These are phyloP conservation scores for Ulota crispa DNA, from an alignment of 225 moss, liverwort and hornwort species.

Conservation along the genomic window DNA sequence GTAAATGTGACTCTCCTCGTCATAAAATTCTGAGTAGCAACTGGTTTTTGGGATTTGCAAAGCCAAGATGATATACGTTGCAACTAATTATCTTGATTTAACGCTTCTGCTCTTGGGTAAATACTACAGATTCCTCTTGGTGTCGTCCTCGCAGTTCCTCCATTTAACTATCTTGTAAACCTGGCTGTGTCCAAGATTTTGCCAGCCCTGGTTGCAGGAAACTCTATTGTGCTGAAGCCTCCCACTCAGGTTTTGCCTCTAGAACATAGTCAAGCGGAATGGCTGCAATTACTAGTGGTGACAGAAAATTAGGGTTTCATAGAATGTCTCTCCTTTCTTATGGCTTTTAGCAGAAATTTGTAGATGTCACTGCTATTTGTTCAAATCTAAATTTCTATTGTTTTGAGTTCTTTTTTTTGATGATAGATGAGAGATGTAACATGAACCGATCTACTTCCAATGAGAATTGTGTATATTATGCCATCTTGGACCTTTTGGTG, in stretches of 20 bases:
- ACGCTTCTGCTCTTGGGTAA: neutral
- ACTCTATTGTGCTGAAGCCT: conserved; percentile 72
- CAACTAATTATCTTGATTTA: neutral
- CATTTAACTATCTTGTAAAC: conserved; percentile 82
- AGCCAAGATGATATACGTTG: neutral
- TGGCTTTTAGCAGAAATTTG: neutral
- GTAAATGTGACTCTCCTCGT: conserved; percentile 19
- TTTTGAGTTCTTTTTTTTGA: neutral
- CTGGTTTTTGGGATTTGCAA: neutral
- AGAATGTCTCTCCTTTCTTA: neutral
- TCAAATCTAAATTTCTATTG: neutral
- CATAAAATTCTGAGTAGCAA: neutral
- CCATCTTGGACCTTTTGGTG: neutral
- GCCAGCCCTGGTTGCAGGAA: conserved; percentile 75
- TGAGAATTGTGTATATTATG: neutral
- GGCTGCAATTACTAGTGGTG: neutral
- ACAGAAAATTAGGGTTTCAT: neutral
- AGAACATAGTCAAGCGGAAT: neutral
- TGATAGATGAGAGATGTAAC: neutral
- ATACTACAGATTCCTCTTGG: conserved; percentile 70
- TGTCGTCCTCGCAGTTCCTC: conserved; percentile 78
- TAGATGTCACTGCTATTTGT: neutral
- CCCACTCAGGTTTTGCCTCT: conserved; percentile 65
- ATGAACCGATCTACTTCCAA: neutral
- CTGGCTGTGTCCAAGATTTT: conserved; percentile 79